Evolutionary conservation across 116 monocot genomes (phyloP).

Genomic region (Zostera marina): DNA sequence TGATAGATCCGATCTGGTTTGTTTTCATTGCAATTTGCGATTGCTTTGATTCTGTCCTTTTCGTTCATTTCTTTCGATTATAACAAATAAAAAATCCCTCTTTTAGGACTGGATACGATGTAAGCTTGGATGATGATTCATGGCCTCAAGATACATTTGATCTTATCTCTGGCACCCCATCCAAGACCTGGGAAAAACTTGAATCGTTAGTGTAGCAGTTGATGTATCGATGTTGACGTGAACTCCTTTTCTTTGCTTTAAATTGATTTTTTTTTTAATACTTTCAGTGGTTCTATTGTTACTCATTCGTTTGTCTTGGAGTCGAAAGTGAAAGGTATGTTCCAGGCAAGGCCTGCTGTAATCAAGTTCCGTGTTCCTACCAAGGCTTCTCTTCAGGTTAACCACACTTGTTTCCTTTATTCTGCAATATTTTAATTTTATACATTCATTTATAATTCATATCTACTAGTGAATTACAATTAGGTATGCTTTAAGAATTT

Average conservation of each 20-base stretch:
- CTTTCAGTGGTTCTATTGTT: constrained; percentile 50
- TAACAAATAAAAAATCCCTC: not conserved
- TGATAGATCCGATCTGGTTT: not conserved
- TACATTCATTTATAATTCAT: no score
- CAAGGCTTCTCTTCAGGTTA: constrained; percentile 79
- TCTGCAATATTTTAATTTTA: no score
- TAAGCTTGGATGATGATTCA: constrained; percentile 64
- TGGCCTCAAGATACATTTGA: constrained; percentile 73
- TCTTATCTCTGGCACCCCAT: constrained; percentile 46
- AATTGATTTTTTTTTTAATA: not conserved
- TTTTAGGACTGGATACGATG: constrained; percentile 92
- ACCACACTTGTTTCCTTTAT: not conserved
- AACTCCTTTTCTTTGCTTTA: not conserved
- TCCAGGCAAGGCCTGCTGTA: constrained; percentile 66
- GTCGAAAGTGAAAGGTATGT: constrained; percentile 60
- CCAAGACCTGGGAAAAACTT: constrained; percentile 82
- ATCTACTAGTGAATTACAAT: no score
- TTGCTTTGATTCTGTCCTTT: not conserved
- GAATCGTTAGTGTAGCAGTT: constrained; percentile 44
- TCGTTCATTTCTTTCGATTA: not conserved
- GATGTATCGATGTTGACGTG: not conserved
- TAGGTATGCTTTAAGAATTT: no score
- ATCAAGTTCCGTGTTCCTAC: constrained; percentile 83
- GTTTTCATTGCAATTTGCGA: not conserved
- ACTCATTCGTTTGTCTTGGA: constrained; percentile 79